Evolutionary conservation across 1,284 basidiomycete genomes (phyloP).

Genomic region (Rhodotorula sp.): DNA sequence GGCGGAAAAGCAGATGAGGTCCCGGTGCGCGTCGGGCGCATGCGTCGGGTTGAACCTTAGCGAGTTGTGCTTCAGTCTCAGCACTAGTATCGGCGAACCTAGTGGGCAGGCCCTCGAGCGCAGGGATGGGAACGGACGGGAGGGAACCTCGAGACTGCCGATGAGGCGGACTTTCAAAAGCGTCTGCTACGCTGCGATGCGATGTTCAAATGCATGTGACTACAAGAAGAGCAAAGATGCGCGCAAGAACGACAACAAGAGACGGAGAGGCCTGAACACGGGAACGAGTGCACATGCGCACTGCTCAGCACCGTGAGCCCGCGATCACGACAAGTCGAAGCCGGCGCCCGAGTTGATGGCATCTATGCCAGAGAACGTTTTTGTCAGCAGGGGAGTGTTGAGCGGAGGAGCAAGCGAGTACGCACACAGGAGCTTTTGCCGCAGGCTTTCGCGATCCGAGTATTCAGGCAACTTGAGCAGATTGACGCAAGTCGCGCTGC

Average conservation of each 20-base stretch:
- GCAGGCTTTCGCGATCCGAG: slow-evolving; percentile 61
- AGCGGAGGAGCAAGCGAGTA: background rate
- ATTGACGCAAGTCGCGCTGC: slow-evolving; percentile 71
- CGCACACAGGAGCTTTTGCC: slow-evolving; percentile 27
- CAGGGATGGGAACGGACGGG: too few relatives aligned
- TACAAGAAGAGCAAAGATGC: background rate
- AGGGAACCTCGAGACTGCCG: too few relatives aligned
- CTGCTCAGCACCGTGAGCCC: background rate
- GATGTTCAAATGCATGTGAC: too few relatives aligned
- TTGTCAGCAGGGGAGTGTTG: background rate
- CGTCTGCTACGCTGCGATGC: background rate
- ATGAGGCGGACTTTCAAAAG: background rate
- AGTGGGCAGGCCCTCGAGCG: too few relatives aligned
- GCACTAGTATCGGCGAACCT: too few relatives aligned
- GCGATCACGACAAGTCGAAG: slow-evolving; percentile 61
- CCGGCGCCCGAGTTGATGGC: slow-evolving; percentile 79
- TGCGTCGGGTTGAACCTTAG: too few relatives aligned
- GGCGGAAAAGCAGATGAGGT: too few relatives aligned
- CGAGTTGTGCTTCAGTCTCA: too few relatives aligned
- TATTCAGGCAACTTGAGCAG: slow-evolving; percentile 68
- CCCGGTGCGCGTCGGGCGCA: too few relatives aligned
- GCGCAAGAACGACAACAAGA: background rate
- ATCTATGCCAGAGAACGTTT: background rate
- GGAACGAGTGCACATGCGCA: background rate
- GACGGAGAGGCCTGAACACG: background rate